Evolutionary conservation across 441 rosid species (phyloP).

Genomic region (California macrophylla): DNA sequence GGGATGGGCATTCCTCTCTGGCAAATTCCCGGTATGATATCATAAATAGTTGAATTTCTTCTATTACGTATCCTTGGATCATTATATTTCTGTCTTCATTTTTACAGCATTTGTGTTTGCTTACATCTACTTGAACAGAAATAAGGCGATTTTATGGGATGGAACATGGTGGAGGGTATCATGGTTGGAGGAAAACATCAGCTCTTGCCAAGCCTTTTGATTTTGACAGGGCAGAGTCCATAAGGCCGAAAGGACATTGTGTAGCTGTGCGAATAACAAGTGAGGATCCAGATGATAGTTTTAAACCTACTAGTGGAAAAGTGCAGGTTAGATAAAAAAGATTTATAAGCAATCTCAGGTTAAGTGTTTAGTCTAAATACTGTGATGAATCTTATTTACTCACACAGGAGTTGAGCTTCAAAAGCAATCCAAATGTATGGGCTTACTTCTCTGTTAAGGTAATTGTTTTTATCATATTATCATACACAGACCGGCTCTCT

Average conservation of each 20-base stretch:
- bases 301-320: slow-evolving; percentile 98
- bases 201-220: slow-evolving; percentile 60
- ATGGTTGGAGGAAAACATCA: slow-evolving; percentile 90
- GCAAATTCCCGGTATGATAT: slow-evolving; percentile 79
- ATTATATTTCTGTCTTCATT: slow-evolving; percentile 8
- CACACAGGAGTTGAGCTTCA: slow-evolving; percentile 85
- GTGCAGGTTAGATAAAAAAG: slow-evolving; percentile 58
- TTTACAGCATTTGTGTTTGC: slow-evolving; percentile 12
- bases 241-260: slow-evolving; percentile 92
- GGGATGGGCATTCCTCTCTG: slow-evolving; percentile 99
- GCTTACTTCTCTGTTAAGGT: slow-evolving; percentile 99
- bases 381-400: slow-evolving; percentile 12
- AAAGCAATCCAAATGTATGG: slow-evolving; percentile 99
- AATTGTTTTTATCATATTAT: slow-evolving; percentile 18
- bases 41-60: slow-evolving; percentile 8
- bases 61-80: slow-evolving; percentile 10
- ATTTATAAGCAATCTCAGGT: slow-evolving; percentile 5
- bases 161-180: slow-evolving; percentile 90
- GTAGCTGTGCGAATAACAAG: slow-evolving; percentile 99
- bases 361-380: slow-evolving; percentile 17
- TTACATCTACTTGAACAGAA: slow-evolving; percentile 40
- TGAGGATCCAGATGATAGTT: slow-evolving; percentile 99
- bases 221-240: slow-evolving; percentile 83
- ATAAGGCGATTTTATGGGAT: slow-evolving; percentile 92
- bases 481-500: slow-evolving; percentile 9